Evolutionary conservation across 805 yeast species (phyloP).

Genomic region (Vanderwaltozyma polyspora): DNA sequence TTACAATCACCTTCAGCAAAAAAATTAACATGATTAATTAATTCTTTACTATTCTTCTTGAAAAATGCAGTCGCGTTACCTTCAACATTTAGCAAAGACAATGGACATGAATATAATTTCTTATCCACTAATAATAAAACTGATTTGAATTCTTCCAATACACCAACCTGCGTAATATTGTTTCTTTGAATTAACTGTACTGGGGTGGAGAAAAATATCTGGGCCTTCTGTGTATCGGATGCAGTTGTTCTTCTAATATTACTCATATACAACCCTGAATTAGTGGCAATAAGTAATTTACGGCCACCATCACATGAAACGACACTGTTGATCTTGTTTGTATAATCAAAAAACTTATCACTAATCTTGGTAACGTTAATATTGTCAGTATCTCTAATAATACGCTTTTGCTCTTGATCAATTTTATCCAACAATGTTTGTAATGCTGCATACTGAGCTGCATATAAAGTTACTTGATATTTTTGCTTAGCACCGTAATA

Average conservation of each 20-base stretch:
- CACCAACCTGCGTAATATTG: slow-evolving; percentile 81
- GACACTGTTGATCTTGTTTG: slow-evolving; percentile 76
- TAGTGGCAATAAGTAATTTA: slow-evolving; percentile 82
- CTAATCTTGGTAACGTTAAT: slow-evolving; percentile 68
- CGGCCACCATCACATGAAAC: slow-evolving; percentile 93
- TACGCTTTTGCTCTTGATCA: slow-evolving; percentile 63
- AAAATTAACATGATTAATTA: slow-evolving; percentile 78
- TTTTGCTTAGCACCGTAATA: slow-evolving; percentile 30
- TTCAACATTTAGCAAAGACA: slow-evolving; percentile 44
- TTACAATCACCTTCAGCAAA: slow-evolving; percentile 90
- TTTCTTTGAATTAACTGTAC: slow-evolving; percentile 60
- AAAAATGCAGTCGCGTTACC: slow-evolving; percentile 32
- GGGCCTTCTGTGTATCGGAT: slow-evolving; percentile 33
- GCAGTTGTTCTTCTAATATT: slow-evolving; percentile 39
- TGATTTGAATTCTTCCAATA: slow-evolving; percentile 81
- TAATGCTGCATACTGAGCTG: slow-evolving; percentile 44
- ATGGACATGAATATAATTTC: slow-evolving; percentile 62
- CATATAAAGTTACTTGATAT: slow-evolving; percentile 34
- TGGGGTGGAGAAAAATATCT: slow-evolving; percentile 56
- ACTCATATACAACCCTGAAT: slow-evolving; percentile 77
- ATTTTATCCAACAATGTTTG: slow-evolving; percentile 73
- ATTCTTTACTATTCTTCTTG: slow-evolving; percentile 57
- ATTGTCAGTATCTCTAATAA: slow-evolving; percentile 64
- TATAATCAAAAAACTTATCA: slow-evolving; percentile 61
- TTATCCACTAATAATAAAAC: slow-evolving; percentile 75